phyloP scores from a whole-genome alignment of 768 basidiomycete species.

The Tephrocybe sp. region DNA sequence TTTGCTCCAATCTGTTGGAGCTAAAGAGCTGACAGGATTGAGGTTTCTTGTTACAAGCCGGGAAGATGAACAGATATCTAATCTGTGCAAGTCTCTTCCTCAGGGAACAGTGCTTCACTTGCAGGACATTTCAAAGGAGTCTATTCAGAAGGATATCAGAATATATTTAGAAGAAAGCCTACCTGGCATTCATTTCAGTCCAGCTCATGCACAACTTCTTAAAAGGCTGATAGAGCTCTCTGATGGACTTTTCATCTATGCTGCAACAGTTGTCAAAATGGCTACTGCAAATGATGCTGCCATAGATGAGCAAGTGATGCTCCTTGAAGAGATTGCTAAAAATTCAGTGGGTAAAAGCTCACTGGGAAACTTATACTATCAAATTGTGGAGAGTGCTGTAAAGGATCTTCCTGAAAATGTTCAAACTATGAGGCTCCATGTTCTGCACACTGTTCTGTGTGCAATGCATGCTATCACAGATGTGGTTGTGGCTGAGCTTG shows the following conservation, averaged over 20 bases:
- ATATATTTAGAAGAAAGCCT: not conserved
- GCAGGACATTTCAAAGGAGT: too few species aligned
- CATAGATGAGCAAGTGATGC: too few species aligned
- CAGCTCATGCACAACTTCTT: too few species aligned
- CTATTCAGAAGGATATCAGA: not conserved
- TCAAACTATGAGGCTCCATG: not conserved
- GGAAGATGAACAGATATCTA: not conserved
- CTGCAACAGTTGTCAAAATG: too few species aligned
- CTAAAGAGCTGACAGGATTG: not conserved
- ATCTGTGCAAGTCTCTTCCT: not conserved
- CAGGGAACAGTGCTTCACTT: not conserved
- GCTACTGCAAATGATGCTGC: too few species aligned
- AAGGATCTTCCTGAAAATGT: not conserved
- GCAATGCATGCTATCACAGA: not conserved
- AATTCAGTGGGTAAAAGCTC: not conserved
- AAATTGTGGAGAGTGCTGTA: conserved; percentile 1
- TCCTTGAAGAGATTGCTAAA: not conserved
- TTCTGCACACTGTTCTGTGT: conserved; percentile 7
- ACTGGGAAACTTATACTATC: not conserved
- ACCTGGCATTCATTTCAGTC: not conserved
- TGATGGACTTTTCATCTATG: not conserved
- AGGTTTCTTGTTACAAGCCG: not conserved
- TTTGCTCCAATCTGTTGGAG: not conserved
- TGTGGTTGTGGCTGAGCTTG: not conserved
- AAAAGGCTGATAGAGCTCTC: not conserved